phyloP scores from a whole-genome alignment of 1,284 basidiomycete genomes.

The Chondrostereum purpureum region DNA sequence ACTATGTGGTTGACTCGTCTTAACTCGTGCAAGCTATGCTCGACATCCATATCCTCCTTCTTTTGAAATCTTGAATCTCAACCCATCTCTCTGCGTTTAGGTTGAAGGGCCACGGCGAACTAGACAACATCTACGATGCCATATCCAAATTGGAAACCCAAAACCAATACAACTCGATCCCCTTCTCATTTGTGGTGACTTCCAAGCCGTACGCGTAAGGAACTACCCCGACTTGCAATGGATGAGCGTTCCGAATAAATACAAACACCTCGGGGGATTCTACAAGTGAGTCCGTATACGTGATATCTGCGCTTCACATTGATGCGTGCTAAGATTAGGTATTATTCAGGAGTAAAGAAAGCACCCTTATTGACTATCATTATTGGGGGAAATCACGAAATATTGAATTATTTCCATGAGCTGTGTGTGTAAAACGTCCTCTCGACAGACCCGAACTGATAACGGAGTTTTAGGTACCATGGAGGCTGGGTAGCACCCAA shows the following conservation, averaged over 20 bases:
- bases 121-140: constrained; percentile 82
- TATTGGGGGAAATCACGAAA: constrained; percentile 98
- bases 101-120: constrained; percentile 87
- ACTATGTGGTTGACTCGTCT: no score
- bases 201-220: constrained; percentile 89
- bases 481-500: constrained; percentile 93
- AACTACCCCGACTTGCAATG: constrained; percentile 83
- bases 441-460: background rate
- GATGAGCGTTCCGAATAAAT: constrained; percentile 90
- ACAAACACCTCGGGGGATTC: constrained; percentile 79
- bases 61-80: no score
- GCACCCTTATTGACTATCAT: constrained; percentile 91
- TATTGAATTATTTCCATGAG: constrained; percentile 96
- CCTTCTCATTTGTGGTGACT: constrained; percentile 91
- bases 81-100: no score
- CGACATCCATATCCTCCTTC: no score
- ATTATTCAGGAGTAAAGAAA: constrained; percentile 77
- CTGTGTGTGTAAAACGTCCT: constrained; percentile 37
- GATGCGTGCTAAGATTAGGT: no score
- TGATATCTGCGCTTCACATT: no score
- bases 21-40: no score
- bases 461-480: constrained; percentile 75
- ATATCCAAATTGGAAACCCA: constrained; percentile 58
- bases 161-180: constrained; percentile 73
- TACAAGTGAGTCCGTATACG: constrained; percentile 65